These are phyloP conservation scores for Rhamnella rubrinervis DNA, from an alignment of 331 rosid species.

Conservation along the genomic window DNA sequence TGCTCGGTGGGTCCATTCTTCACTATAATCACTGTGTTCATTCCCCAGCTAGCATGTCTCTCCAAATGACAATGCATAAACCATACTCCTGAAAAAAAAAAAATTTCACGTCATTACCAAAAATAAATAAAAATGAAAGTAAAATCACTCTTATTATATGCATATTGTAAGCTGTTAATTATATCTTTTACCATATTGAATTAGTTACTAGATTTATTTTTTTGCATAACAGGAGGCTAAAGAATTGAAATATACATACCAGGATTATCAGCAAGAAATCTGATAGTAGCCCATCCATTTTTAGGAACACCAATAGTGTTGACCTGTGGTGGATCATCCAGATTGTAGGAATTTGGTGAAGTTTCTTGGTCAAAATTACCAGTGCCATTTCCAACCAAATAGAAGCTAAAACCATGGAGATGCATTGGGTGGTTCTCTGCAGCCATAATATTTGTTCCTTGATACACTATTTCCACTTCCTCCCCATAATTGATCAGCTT, in stretches of 20 bases:
- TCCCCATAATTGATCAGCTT: conserved; percentile 21
- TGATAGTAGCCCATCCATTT: conserved; percentile 13
- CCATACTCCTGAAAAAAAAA: conserved; percentile 13
- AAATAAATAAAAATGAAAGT: too few species aligned
- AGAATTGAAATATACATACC: neutral
- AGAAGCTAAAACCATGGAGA: conserved; percentile 42
- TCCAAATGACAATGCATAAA: conserved; percentile 22
- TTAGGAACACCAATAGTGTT: conserved; percentile 15
- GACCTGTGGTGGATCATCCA: conserved; percentile 15
- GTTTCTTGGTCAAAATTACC: conserved; percentile 17
- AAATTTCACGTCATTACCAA: too few species aligned
- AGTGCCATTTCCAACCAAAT: conserved; percentile 29
- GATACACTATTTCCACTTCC: conserved; percentile 37
- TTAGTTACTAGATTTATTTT: too few species aligned
- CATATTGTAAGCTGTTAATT: too few species aligned
- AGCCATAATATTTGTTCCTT: conserved; percentile 29
- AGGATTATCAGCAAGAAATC: conserved; percentile 16
- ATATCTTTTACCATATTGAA: too few species aligned
- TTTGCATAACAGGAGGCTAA: neutral
- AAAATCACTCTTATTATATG: too few species aligned
- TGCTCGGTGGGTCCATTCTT: neutral
- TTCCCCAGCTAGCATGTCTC: conserved; percentile 15
- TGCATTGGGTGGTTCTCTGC: conserved; percentile 43
- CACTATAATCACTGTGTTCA: conserved; percentile 15
- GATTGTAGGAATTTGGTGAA: conserved; percentile 23